Evolutionary conservation across 2,329 filamentous ascomycete species (phyloP).

Genomic region (Beauveria rudraprayagi): DNA sequence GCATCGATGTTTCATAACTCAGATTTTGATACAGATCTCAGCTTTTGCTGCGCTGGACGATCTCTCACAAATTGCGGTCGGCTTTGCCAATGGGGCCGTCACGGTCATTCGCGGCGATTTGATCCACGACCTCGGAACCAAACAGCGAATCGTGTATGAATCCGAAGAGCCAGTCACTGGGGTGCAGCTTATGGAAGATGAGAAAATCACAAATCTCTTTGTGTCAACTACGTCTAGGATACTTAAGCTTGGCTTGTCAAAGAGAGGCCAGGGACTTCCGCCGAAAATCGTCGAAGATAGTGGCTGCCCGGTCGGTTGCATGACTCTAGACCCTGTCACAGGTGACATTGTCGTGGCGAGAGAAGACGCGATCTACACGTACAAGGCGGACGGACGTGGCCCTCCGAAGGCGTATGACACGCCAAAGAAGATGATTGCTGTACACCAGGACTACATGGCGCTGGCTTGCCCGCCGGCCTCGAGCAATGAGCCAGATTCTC

Average conservation of each 20-base stretch:
- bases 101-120: constrained; percentile 90
- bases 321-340: constrained; percentile 73
- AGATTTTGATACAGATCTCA: constrained; percentile 54
- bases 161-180: constrained; percentile 95
- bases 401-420: constrained; percentile 88
- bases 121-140: constrained; percentile 88
- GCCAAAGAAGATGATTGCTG: constrained; percentile 71
- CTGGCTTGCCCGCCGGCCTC: constrained; percentile 67
- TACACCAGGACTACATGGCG: constrained; percentile 79
- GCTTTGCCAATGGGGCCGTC: constrained; percentile 91
- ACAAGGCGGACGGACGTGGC: constrained; percentile 75
- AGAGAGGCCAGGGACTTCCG: constrained; percentile 80
- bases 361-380: constrained; percentile 94
- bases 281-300: constrained; percentile 82
- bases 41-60: constrained; percentile 84
- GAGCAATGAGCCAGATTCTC: constrained; percentile 51
- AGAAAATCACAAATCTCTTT: constrained; percentile 67
- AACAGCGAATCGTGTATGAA: constrained; percentile 90
- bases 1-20: neutral
- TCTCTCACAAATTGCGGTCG: constrained; percentile 85
- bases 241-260: constrained; percentile 76
- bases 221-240: constrained; percentile 87
- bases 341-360: constrained; percentile 86
- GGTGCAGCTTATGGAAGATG: constrained; percentile 63
- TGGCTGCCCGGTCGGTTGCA: constrained; percentile 89